Percentiles rank a stretch among this genome's conserved stretches.
phyloP scores from a whole-genome alignment of 2,329 filamentous ascomycete species.

The Penicillium sp. region DNA sequence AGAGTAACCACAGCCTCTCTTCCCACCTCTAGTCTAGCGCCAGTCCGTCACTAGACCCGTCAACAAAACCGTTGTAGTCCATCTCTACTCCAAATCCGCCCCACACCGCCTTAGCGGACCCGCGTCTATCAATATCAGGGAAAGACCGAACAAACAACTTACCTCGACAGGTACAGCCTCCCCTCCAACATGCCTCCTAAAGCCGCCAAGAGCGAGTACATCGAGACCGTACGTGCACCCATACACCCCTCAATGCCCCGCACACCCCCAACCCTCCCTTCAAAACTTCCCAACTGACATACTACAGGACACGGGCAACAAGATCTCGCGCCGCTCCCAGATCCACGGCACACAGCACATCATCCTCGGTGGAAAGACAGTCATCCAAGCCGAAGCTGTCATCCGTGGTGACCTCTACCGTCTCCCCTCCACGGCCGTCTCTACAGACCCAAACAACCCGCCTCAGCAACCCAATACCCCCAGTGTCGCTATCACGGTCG shows the following conservation, averaged over 20 bases:
- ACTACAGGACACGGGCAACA: constrained; percentile 89
- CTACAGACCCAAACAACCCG: constrained; percentile 34
- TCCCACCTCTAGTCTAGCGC: too few species aligned
- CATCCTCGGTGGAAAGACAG: constrained; percentile 91
- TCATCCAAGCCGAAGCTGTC: constrained; percentile 92
- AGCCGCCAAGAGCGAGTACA: constrained; percentile 84
- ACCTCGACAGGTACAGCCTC: not conserved
- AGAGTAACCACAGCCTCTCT: too few species aligned
- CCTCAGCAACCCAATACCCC: constrained; percentile 30
- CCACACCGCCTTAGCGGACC: constrained; percentile 9
- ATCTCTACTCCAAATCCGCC: not conserved
- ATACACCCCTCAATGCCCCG: not conserved
- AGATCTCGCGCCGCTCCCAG: constrained; percentile 87
- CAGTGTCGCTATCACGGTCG: constrained; percentile 71
- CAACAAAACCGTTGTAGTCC: too few species aligned
- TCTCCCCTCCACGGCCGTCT: constrained; percentile 36
- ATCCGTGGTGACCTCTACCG: constrained; percentile 84
- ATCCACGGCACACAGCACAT: constrained; percentile 97
- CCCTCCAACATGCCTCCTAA: constrained; percentile 66
- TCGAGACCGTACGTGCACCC: constrained; percentile 75
- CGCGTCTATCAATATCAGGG: not conserved
- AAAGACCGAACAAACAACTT: not conserved
- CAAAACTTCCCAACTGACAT: constrained; percentile 2
- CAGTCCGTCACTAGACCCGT: too few species aligned
- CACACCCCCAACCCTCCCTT: not conserved